Evolutionary conservation across 208 protist genomes (phyloP).

Genomic region (Acanthamoeba triangularis): DNA sequence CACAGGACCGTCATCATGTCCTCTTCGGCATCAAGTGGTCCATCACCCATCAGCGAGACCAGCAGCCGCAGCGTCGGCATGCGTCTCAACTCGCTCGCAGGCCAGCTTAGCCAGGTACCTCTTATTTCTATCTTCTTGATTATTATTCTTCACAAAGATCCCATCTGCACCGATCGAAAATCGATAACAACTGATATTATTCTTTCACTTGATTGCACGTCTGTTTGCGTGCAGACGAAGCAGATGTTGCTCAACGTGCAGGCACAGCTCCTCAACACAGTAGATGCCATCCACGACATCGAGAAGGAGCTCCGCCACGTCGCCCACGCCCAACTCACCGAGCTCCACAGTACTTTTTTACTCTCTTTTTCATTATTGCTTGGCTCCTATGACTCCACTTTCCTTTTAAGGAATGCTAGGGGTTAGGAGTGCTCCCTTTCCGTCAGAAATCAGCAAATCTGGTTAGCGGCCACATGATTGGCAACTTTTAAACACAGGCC

Average conservation of each 20-base stretch:
- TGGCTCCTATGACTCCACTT: no score
- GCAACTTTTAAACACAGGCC: no score
- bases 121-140: not conserved
- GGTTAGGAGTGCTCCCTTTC: no score
- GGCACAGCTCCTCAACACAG: slow-evolving; percentile 2
- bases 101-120: not conserved
- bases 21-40: not conserved
- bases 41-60: not conserved
- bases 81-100: not conserved
- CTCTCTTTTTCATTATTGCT: not conserved
- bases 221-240: not conserved
- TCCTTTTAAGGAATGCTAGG: no score
- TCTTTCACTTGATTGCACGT: no score
- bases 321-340: not conserved
- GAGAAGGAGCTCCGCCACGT: slow-evolving; percentile 21
- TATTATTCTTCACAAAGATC: no score
- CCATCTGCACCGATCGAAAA: no score
- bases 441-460: no score
- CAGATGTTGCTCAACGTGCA: not conserved
- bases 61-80: not conserved
- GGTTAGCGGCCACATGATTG: no score
- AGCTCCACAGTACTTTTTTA: not conserved
- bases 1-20: not conserved
- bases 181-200: no score
- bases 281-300: not conserved